These are phyloP conservation scores for Andrographis paniculata DNA, from an alignment of 305 asterid species.

Conservation along the genomic window DNA sequence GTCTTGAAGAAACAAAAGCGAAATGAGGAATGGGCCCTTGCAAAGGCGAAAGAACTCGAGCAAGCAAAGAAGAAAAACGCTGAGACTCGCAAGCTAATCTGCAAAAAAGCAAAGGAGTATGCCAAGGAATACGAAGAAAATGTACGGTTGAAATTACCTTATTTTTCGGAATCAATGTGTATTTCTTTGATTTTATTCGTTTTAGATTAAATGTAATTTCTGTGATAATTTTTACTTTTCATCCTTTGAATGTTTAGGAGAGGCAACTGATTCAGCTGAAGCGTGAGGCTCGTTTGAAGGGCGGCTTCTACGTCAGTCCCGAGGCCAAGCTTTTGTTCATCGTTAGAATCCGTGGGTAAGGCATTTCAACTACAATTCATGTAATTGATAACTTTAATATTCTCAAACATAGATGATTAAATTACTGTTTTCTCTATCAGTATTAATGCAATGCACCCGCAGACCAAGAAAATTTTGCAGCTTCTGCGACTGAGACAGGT, in stretches of 20 bases:
- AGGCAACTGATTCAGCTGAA: slow-evolving; percentile 32
- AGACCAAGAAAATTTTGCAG: slow-evolving; percentile 54
- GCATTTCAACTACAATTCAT: neutral
- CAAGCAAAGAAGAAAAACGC: slow-evolving; percentile 34
- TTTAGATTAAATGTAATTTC: too few species aligned
- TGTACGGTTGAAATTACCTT: slow-evolving; percentile 14
- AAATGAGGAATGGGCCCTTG: slow-evolving; percentile 51
- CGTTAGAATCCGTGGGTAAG: slow-evolving; percentile 48
- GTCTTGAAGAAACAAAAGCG: slow-evolving; percentile 54
- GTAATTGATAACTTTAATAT: neutral
- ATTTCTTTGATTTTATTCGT: too few species aligned
- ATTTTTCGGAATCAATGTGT: neutral
- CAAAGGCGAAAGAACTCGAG: slow-evolving; percentile 25
- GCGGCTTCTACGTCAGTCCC: too few species aligned
- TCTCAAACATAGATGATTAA: neutral
- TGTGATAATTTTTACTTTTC: neutral
- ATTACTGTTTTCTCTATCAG: too few species aligned
- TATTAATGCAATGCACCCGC: slow-evolving; percentile 62
- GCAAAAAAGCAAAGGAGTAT: slow-evolving; percentile 36
- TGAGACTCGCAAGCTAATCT: slow-evolving; percentile 36
- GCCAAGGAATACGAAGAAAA: slow-evolving; percentile 37
- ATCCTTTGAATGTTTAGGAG: slow-evolving; percentile 18
- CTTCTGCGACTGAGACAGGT: slow-evolving; percentile 59
- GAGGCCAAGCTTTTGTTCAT: slow-evolving; percentile 54
- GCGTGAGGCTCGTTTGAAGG: too few species aligned